Percentiles rank a stretch among this genome's conserved stretches.
phyloP scores from a whole-genome alignment of 2,329 filamentous ascomycete species.

The Cercospora sp. region DNA sequence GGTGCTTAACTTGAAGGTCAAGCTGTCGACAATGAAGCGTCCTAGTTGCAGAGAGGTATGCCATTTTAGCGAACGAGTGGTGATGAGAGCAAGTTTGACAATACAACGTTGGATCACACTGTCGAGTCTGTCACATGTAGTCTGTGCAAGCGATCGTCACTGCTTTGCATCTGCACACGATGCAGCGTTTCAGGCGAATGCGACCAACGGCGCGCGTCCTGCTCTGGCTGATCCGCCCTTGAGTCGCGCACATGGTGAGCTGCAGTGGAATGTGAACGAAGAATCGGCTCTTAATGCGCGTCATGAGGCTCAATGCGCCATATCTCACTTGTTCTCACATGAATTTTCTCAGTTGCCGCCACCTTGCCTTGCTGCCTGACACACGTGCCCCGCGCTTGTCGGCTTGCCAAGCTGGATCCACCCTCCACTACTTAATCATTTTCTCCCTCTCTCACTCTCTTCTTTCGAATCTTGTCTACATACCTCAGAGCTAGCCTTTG shows the following conservation, averaged over 20 bases:
- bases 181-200: background rate
- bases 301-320: background rate
- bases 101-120: background rate
- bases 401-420: constrained; percentile 6
- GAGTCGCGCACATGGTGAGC: background rate
- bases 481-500: constrained; percentile 14
- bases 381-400: constrained; percentile 7
- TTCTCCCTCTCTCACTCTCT: constrained; percentile 11
- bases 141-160: background rate
- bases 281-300: background rate
- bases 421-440: constrained; percentile 3
- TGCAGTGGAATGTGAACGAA: background rate
- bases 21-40: background rate
- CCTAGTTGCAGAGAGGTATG: background rate
- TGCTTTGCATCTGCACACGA: background rate
- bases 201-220: background rate
- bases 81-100: background rate
- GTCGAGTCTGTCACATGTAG: background rate
- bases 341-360: background rate
- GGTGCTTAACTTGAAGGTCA: background rate
- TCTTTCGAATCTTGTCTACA: constrained; percentile 16
- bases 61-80: background rate
- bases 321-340: background rate
- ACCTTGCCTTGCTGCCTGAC: constrained; percentile 6
- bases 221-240: background rate